Evolutionary conservation across 2,329 filamentous ascomycete genomes (phyloP), one percentile per base, ranked within the genome.

Genomic region (Pyrenophora seminiperda): DNA sequence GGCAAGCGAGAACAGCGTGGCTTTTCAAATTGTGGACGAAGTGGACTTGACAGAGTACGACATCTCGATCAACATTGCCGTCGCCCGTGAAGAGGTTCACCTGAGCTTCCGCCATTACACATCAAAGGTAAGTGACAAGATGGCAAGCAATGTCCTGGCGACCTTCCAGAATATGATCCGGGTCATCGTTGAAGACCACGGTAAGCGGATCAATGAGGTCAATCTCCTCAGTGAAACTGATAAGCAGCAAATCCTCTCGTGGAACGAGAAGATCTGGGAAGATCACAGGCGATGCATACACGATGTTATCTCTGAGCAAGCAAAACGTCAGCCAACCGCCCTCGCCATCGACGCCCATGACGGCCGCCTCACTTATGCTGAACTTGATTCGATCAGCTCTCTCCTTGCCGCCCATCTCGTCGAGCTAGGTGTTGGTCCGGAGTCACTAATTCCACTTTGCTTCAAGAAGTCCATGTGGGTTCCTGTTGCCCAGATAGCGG

Each of bases 71-170:
- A 38, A 38, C 34, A 38, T 38, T 38, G 34, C 34, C 19, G 34
- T 38, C 19, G 34, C 34, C 13, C 19, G 34, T 24, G 34, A 38
- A 24, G 34, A 38, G 24, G 34, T 38, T 19, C 34, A 22, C 18
- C 34, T 38, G 34, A 38, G 34, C 34, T 38, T 38, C 34, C 34
- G 34, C 34, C 34, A 38, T 38, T 38, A 38, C 34, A 38, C 34
- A 24, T 38, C 34, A 15, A 38, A 38, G 34, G 34, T 38, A 10
- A 38, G 18, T 22, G 34, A 38, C 17, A 15, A 38, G 34, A 38
- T 38, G 34, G 34, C 34, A 22, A 38, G 17, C 34, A 38, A 38
- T 38, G 18, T 38, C 18, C 14, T 38, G 17, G 19, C 13, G 10
- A 38, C 34, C 5, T 38, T 38, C 34, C 19, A 38, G 34, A 38